A percentile compares a stretch with the other conserved stretches of the same genome.
Evolutionary conservation across 441 rosid genomes (phyloP).

Genomic region (Rhodomyrtus psidioides): DNA sequence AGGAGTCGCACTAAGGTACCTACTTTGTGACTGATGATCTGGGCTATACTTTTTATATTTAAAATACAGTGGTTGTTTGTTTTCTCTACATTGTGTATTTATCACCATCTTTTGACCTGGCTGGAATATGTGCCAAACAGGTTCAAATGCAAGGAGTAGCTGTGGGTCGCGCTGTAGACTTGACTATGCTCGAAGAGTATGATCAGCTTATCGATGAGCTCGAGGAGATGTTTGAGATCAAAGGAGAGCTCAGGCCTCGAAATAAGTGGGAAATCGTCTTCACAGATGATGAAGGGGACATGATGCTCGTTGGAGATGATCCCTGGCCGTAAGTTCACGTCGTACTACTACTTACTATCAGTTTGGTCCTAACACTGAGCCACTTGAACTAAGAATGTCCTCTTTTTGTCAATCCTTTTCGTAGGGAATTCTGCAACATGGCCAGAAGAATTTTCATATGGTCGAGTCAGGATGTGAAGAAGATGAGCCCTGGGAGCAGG

Average conservation of each 20-base stretch:
- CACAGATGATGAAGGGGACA: constrained; percentile 82
- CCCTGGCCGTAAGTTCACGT: constrained; percentile 72
- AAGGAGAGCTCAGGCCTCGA: constrained; percentile 50
- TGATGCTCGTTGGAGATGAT: constrained; percentile 87
- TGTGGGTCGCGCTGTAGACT: constrained; percentile 84
- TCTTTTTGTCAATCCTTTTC: background rate
- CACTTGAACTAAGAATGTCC: background rate
- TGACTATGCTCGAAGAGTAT: constrained; percentile 57
- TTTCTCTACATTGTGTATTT: background rate
- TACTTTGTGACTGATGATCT: background rate
- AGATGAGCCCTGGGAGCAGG: constrained; percentile 41
- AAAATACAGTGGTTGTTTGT: background rate
- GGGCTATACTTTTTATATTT: background rate
- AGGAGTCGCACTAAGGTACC: constrained; percentile 49
- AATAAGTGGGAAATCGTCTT: constrained; percentile 76
- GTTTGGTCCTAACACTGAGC: background rate
- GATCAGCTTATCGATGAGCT: constrained; percentile 52
- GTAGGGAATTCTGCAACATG: constrained; percentile 89
- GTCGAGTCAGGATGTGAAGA: constrained; percentile 69
- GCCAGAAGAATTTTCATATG: constrained; percentile 69
- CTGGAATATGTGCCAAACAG: constrained; percentile 20
- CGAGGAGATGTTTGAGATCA: constrained; percentile 80
- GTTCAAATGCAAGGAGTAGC: constrained; percentile 93
- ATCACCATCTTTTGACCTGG: background rate
- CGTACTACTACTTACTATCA: background rate